phyloP scores from a whole-genome alignment of 305 asterid genomes.

The Vinca major region DNA sequence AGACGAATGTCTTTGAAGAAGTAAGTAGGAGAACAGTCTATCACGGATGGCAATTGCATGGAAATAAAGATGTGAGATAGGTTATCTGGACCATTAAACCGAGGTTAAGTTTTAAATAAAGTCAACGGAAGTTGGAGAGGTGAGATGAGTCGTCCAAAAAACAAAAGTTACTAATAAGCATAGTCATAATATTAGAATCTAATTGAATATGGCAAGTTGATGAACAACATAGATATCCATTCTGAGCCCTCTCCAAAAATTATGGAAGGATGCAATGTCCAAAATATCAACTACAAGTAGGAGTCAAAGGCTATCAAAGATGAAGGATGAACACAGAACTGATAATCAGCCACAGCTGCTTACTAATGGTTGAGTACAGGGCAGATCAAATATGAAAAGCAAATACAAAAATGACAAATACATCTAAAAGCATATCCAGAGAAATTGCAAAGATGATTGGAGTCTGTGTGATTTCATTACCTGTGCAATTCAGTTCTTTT shows the following conservation, averaged over 20 bases:
- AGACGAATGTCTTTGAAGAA: not conserved
- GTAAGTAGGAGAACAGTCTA: not conserved
- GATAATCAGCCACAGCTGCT: not conserved
- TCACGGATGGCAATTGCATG: not conserved
- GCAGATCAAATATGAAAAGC: not conserved
- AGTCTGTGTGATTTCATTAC: slow-evolving; percentile 21
- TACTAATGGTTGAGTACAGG: not conserved
- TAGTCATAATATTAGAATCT: not conserved
- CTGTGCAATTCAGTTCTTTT: slow-evolving; percentile 21
- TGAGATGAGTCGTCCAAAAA: not conserved
- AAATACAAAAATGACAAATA: not conserved
- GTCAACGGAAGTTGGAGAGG: not conserved
- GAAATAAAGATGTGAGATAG: not conserved
- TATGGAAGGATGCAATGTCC: not conserved
- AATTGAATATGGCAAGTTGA: not conserved
- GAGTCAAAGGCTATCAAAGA: not conserved
- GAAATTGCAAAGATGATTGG: not conserved
- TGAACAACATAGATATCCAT: not conserved
- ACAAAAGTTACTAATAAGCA: not conserved
- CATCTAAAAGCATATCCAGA: not conserved
- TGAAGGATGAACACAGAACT: not conserved
- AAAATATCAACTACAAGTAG: not conserved
- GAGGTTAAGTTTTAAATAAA: not conserved
- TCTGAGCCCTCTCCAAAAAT: not conserved
- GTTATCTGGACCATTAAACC: not conserved